Evolutionary conservation across 345 rosid species (phyloP).

Genomic region (Excoecaria cochinchinensis): DNA sequence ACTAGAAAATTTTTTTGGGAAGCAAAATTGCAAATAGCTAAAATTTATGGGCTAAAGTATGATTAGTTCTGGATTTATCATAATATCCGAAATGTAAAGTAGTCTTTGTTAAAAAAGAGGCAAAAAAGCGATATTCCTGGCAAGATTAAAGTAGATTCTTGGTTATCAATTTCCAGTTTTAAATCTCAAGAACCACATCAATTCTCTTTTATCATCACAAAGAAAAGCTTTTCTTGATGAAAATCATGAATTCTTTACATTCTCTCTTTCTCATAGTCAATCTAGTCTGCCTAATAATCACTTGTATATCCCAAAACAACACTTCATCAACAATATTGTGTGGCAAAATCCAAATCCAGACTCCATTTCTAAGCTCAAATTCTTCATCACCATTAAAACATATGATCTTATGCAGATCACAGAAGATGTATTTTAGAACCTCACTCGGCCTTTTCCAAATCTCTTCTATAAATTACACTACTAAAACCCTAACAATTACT

Average conservation of each 20-base stretch:
- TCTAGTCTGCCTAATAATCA: constrained; percentile 10
- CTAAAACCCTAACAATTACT: constrained; percentile 37
- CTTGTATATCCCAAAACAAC: constrained; percentile 14
- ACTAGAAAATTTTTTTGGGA: too few relatives aligned
- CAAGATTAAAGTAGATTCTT: constrained; percentile 14
- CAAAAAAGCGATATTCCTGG: neutral
- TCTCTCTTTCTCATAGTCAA: constrained; percentile 18
- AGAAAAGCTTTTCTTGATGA: constrained; percentile 28
- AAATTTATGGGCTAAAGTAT: too few relatives aligned
- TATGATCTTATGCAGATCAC: constrained; percentile 50
- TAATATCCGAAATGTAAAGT: too few relatives aligned
- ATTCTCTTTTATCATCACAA: constrained; percentile 7
- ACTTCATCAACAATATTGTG: constrained; percentile 22
- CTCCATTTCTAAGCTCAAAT: constrained; percentile 27
- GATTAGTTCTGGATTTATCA: too few relatives aligned
- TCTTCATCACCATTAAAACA: constrained; percentile 23
- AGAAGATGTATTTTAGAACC: constrained; percentile 48
- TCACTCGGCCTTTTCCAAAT: constrained; percentile 43
- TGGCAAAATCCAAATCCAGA: constrained; percentile 32
- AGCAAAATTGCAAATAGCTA: too few relatives aligned
- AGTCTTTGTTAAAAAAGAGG: too few relatives aligned
- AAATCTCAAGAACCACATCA: constrained; percentile 3
- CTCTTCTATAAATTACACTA: constrained; percentile 48
- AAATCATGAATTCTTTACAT: constrained; percentile 19
- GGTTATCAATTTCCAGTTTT: neutral